Percentiles rank a stretch among this genome's conserved stretches.
Conservation (phyloP, 129 eudicot species). For the Daucus carota region DNA sequence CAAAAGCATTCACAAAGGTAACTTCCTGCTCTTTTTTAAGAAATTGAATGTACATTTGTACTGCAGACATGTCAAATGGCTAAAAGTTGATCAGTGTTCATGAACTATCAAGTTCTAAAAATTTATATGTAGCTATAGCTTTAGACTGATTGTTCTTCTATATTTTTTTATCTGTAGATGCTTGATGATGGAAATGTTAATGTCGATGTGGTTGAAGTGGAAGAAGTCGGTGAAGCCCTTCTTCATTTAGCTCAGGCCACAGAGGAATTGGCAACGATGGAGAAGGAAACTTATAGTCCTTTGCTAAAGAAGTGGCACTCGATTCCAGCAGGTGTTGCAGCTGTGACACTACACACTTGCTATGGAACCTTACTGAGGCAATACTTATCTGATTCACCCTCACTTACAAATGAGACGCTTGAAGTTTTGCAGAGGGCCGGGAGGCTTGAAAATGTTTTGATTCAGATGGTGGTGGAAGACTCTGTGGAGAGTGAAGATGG, state of each 20-base stretch:
- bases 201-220: constrained; percentile 27
- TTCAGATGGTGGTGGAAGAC: constrained; percentile 88
- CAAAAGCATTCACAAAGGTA: constrained; percentile 72
- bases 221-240: constrained; percentile 47
- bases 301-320: constrained; percentile 82
- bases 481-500: constrained; percentile 81
- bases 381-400: constrained; percentile 46
- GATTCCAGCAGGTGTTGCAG: constrained; percentile 78
- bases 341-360: constrained; percentile 69
- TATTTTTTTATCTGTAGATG: constrained; percentile 27
- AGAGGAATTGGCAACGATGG: constrained; percentile 63
- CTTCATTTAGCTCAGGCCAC: constrained; percentile 52
- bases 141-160: neutral
- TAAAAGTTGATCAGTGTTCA: neutral
- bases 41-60: neutral
- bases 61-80: neutral
- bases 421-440: constrained; percentile 71
- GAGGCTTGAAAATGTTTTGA: constrained; percentile 69
- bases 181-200: constrained; percentile 34
- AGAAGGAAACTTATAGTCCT: constrained; percentile 49
- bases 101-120: neutral
- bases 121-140: too few species aligned
- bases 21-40: neutral
- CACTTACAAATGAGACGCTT: constrained; percentile 43
- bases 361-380: constrained; percentile 65